Conservation (phyloP, 805 yeast genomes). For the Wickerhamiella nectarea region DNA sequence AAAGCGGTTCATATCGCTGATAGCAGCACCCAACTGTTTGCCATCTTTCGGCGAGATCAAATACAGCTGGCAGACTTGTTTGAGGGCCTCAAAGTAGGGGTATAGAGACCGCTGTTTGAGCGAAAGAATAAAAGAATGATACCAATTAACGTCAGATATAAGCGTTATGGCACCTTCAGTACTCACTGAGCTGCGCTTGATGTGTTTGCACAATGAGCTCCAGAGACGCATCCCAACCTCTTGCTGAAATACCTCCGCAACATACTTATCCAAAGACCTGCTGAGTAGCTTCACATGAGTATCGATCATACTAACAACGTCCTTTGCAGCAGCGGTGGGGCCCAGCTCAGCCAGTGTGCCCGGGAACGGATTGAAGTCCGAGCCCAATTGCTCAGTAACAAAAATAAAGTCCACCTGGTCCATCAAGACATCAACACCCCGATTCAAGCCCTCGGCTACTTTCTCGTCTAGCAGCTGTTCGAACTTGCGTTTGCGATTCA, state of each 20-base stretch:
- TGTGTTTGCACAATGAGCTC: slow-evolving; percentile 56
- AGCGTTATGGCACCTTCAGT: slow-evolving; percentile 71
- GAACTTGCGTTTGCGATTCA: slow-evolving; percentile 65
- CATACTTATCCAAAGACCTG: slow-evolving; percentile 75
- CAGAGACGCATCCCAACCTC: slow-evolving; percentile 85
- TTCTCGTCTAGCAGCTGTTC: slow-evolving; percentile 72
- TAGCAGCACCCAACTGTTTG: slow-evolving; percentile 67
- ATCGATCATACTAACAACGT: slow-evolving; percentile 46
- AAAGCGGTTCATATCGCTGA: slow-evolving; percentile 71
- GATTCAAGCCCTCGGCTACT: slow-evolving; percentile 85
- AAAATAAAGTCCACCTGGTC: slow-evolving; percentile 60
- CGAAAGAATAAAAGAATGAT: slow-evolving; percentile 50
- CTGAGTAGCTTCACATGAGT: slow-evolving; percentile 60
- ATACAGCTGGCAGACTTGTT: slow-evolving; percentile 73
- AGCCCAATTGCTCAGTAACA: slow-evolving; percentile 40
- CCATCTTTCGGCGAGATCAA: slow-evolving; percentile 62
- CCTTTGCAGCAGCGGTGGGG: slow-evolving; percentile 52
- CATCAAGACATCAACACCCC: slow-evolving; percentile 81
- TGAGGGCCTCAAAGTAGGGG: slow-evolving; percentile 66
- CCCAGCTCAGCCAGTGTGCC: slow-evolving; percentile 15
- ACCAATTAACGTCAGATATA: slow-evolving; percentile 67
- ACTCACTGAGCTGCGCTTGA: slow-evolving; percentile 61
- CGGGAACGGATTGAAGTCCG: slow-evolving; percentile 46
- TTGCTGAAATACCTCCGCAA: slow-evolving; percentile 85
- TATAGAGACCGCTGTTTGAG: slow-evolving; percentile 44